Conservation (phyloP, 495 filamentous ascomycete genomes). For the Barbatosphaeria neglecta region DNA sequence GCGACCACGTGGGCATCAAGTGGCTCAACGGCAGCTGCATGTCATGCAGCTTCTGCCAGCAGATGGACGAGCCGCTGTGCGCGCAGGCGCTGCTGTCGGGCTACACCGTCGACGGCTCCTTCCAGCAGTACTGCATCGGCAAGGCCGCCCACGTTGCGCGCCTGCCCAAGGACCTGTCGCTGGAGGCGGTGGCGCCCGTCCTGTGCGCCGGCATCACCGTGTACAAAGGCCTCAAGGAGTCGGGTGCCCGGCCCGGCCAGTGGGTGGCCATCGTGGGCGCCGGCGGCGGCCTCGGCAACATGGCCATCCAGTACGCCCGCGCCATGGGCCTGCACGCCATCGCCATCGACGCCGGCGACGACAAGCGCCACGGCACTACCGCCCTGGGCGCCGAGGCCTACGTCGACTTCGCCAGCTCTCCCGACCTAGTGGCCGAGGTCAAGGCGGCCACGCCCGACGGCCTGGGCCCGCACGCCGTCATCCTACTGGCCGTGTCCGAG, state of each 20-base stretch:
- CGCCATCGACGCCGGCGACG: conserved; percentile 68
- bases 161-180: conserved; percentile 60
- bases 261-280: conserved; percentile 80
- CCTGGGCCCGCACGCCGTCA: conserved; percentile 75
- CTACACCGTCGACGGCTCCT: conserved; percentile 84
- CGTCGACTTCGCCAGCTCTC: conserved; percentile 63
- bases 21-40: conserved; percentile 84
- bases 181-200: conserved; percentile 71
- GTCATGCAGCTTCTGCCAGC: conserved; percentile 67
- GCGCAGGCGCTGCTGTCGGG: conserved; percentile 60
- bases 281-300: conserved; percentile 71
- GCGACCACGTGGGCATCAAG: conserved; percentile 77
- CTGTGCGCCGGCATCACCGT: conserved; percentile 86
- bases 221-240: conserved; percentile 87
- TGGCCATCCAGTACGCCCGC: conserved; percentile 78
- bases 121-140: conserved; percentile 84
- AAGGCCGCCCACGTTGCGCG: conserved; percentile 74
- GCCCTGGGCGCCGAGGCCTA: conserved; percentile 57
- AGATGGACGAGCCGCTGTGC: conserved; percentile 62
- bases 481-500: conserved; percentile 75
- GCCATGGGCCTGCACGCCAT: conserved; percentile 76
- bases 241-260: conserved; percentile 59
- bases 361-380: conserved; percentile 60
- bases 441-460: conserved; percentile 66
- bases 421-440: conserved; percentile 73